Evolutionary conservation across 139 green algal genomes (phyloP), one percentile per base, ranked within the genome.

Genomic region (Tetradesmus lagerheimii): DNA sequence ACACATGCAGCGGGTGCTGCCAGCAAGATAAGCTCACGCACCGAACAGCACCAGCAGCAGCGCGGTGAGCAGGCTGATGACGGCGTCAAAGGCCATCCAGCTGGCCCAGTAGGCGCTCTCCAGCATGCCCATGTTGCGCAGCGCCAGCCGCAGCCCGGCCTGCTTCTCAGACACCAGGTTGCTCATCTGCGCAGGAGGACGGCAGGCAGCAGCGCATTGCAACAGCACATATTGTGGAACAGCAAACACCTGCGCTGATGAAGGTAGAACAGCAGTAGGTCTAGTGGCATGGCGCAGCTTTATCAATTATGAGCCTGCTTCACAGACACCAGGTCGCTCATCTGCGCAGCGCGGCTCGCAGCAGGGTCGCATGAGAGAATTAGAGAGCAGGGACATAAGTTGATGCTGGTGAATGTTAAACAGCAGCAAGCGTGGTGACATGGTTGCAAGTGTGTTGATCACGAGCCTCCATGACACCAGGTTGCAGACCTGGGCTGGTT

Each of bases 71-170:
- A 96, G 90, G 25, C 92, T 93, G 39, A 98, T 50, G 37, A 93
- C 43, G 4, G 92, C 57, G 89, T 94, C 57, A 93, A 76, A 92
- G 88, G 71, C 86, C 80, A 95, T 23, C 97, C 98, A 99, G 1
- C 94, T 96, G 57, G 94, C 62, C 97, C 97, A 99, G 92, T 98
- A 99, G 25, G 95, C 91, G 4, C 89, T 95, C 88, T 98, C 95
- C 38, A 95, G 91, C 95, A 99, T 97, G 74, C 98, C 98, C 94
- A 98, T 98, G 34, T 95, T 99, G 43, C 91, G 89, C 91, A 99
- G 92, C 0, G 97, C 96, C 86, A 97, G 92, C 34, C 95, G 92
- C 92, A 98, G 93, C 12, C 94, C 94, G 0, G 75, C 76, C 91
- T 98, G 95, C 6, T 93, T 90, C 90, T 99, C 97, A 25, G 47